Evolutionary conservation across 345 rosid genomes (phyloP).

Genomic region (Corchorus olitorius): DNA sequence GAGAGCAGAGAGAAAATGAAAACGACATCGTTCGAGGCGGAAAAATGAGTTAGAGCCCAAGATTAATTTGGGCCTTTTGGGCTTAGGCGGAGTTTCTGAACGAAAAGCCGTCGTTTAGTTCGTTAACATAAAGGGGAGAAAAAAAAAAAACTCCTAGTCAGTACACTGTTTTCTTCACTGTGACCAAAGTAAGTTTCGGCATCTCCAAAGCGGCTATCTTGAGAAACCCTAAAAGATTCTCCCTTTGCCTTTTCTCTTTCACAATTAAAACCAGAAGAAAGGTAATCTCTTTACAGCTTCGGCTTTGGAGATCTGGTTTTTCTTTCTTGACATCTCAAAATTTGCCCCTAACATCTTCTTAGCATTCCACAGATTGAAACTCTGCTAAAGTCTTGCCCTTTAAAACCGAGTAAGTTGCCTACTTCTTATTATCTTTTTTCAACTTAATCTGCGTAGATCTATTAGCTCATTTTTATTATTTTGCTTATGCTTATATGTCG

Average conservation of each 20-base stretch:
- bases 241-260: not conserved
- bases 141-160: not conserved
- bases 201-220: constrained; percentile 20
- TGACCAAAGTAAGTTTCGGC: constrained; percentile 11
- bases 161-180: not conserved
- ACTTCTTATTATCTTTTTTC: not conserved
- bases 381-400: not conserved
- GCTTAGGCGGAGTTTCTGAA: no score
- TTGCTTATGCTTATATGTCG: not conserved
- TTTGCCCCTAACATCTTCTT: not conserved
- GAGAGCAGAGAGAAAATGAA: not conserved
- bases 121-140: not conserved
- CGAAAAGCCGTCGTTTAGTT: not conserved
- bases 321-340: not conserved
- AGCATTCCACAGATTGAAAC: not conserved
- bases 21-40: not conserved
- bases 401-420: constrained; percentile 14
- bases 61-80: not conserved
- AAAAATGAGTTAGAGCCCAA: not conserved
- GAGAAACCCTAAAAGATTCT: constrained; percentile 22
- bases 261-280: not conserved
- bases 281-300: not conserved
- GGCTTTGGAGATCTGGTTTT: constrained; percentile 1
- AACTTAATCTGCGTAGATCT: not conserved
- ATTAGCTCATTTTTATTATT: not conserved